Base-by-base conservation (phyloP, 2,329 filamentous ascomycete species). In the Penicillium brasilianum region DNA sequence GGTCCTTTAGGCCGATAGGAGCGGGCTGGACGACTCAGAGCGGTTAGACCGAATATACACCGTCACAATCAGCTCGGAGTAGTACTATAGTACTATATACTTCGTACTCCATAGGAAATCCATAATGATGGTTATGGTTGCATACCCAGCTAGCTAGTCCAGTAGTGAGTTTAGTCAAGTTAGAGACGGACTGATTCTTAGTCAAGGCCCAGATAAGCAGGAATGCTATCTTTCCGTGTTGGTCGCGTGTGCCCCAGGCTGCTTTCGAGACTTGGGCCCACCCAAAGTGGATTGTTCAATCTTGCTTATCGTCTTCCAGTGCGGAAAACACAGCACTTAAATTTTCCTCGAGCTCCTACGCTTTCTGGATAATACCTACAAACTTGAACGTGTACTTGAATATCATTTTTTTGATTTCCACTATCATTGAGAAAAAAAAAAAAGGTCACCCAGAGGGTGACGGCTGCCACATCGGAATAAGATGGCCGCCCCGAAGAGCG, bases 391-490 rank as follows among this genome's bases (percentile, higher is more conserved):
- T 25, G 13, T 16, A 52, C 14, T 37, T 52, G 20, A 34, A 32
- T 49, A 44, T 39, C 44, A 56, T 16, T 36, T 28, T 46, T 37
- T 46, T 34, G 52, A 52, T 52, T 59, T 34, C 55, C 57, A 37
- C 34, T 20, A 30, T 59, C 46, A 62, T 50, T 60, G 64, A 67
- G 60, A 69, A 62, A 69, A 41, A 65, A 67, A 62, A 69, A 62
- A 69, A 41, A 65, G 62, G 70, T 73, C 71, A 72, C 70, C 60
- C 53, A 6, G 4, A 30, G 41, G 67, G 72, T 69, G 72, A 75
- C 73, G 73, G 73, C 73, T 75, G 73, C 73, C 73, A 75, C 73
- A 71, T 71, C 72, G 39, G 48, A 46, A 25, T 32, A 46, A 55
- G 46, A 48, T n/a, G 51, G 50, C 32, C 48, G 20, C 30, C 30